A percentile compares a stretch with the other conserved stretches of the same genome.
These are phyloP conservation scores for Anthoceros angustus DNA, from an alignment of 225 moss, liverwort and hornwort genomes.

Conservation along the genomic window DNA sequence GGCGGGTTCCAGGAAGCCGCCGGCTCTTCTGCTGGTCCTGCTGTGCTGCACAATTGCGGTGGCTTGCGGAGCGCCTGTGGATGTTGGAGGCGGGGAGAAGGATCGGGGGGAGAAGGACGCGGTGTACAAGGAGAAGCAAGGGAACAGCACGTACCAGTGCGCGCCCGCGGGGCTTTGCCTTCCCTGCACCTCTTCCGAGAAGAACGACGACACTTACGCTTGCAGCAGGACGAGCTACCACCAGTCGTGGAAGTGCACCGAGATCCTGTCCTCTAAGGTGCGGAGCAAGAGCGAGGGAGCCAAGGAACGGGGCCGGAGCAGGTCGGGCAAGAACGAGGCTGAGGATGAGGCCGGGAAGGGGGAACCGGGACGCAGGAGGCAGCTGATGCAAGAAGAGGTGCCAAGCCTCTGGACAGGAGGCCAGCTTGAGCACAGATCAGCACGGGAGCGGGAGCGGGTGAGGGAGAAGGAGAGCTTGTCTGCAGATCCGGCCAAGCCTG, in stretches of 20 bases:
- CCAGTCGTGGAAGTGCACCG: neutral
- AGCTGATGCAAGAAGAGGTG: too few species aligned
- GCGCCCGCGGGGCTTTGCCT: neutral
- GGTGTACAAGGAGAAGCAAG: neutral
- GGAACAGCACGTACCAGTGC: slow-evolving; percentile 2
- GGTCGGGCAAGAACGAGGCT: neutral
- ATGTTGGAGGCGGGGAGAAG: neutral
- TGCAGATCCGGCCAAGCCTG: neutral
- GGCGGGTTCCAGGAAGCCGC: neutral
- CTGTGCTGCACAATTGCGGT: neutral
- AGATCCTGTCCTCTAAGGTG: neutral
- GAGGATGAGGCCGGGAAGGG: neutral
- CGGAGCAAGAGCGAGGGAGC: neutral
- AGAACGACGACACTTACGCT: neutral
- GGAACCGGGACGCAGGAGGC: too few species aligned
- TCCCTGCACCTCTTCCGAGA: neutral
- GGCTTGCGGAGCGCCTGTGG: neutral
- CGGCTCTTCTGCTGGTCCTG: neutral
- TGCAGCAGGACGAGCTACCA: neutral
- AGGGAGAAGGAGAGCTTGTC: too few species aligned
- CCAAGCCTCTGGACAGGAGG: neutral
- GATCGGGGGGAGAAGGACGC: neutral
- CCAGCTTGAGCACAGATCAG: neutral
- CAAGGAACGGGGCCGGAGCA: neutral
- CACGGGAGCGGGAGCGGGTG: neutral